Percentiles rank a stretch among this genome's conserved stretches.
These are phyloP conservation scores for Naganishia liquefaciens DNA, from an alignment of 1,284 basidiomycete species.

Conservation along the genomic window DNA sequence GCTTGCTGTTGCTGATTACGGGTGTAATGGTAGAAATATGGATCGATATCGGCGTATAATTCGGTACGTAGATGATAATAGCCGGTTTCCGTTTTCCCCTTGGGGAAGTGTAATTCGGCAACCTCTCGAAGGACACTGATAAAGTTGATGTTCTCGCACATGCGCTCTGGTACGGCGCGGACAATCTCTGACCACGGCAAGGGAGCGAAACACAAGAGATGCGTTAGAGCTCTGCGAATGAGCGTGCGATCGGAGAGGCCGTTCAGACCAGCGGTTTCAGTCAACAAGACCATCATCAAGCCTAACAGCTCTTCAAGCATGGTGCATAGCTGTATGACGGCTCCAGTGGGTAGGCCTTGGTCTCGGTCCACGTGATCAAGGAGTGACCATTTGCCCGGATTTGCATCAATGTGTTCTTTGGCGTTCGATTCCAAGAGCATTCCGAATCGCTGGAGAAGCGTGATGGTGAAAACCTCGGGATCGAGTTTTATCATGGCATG, in stretches of 20 bases:
- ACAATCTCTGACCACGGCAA: constrained; percentile 89
- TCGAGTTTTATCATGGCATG: constrained; percentile 76
- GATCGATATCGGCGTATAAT: constrained; percentile 82
- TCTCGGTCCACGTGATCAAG: constrained; percentile 24
- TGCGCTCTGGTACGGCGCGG: constrained; percentile 85
- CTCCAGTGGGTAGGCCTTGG: constrained; percentile 38
- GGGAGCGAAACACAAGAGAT: constrained; percentile 83
- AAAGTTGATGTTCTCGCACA: constrained; percentile 81
- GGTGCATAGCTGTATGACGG: constrained; percentile 56
- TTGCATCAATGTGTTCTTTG: constrained; percentile 2
- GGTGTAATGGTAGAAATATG: constrained; percentile 95
- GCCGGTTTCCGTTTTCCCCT: constrained; percentile 66
- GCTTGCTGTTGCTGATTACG: constrained; percentile 93
- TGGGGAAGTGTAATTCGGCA: constrained; percentile 79
- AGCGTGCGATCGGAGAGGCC: constrained; percentile 67
- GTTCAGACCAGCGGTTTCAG: constrained; percentile 76
- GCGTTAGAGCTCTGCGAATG: constrained; percentile 83
- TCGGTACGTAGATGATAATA: constrained; percentile 85
- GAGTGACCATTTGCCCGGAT: constrained; percentile 25
- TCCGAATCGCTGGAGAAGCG: constrained; percentile 86
- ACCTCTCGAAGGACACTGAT: constrained; percentile 78
- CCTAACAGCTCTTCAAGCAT: constrained; percentile 84
- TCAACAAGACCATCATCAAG: constrained; percentile 81
- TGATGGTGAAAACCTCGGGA: constrained; percentile 76
- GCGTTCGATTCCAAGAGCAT: constrained; percentile 60